Conservation (phyloP, 164 flowering plant species). For the Kalanchoe fedtschenkoi region DNA sequence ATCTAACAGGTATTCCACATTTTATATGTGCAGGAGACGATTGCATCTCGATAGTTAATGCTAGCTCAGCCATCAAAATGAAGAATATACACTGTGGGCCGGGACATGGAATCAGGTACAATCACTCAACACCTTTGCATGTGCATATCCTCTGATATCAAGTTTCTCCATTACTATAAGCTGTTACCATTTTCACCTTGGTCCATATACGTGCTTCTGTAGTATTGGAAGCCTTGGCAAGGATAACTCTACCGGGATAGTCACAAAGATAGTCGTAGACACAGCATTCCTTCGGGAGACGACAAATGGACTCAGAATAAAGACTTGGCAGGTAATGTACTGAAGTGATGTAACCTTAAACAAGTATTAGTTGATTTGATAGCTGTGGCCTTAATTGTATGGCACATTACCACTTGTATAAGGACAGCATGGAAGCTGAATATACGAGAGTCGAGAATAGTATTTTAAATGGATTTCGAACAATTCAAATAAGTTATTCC, state of each 20-base stretch:
- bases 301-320: constrained; percentile 84
- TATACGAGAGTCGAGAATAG: no score
- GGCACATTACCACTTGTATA: no score
- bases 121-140: not conserved
- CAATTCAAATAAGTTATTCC: no score
- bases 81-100: constrained; percentile 76
- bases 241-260: constrained; percentile 65
- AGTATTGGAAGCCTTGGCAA: constrained; percentile 98
- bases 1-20: not conserved
- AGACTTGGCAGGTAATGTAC: constrained; percentile 86
- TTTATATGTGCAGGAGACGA: constrained; percentile 51
- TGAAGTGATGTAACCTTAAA: not conserved
- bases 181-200: not conserved
- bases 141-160: not conserved
- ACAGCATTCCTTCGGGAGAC: constrained; percentile 57
- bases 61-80: constrained; percentile 69
- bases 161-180: not conserved
- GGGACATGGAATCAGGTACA: constrained; percentile 89
- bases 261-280: constrained; percentile 57
- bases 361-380: not conserved
- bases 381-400: not conserved
- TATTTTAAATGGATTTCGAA: no score
- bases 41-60: constrained; percentile 84
- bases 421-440: no score
- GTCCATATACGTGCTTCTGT: constrained; percentile 8